These are phyloP conservation scores for Miscanthus lutarioriparius DNA, from an alignment of 176 grass and related monocot species.

Conservation along the genomic window DNA sequence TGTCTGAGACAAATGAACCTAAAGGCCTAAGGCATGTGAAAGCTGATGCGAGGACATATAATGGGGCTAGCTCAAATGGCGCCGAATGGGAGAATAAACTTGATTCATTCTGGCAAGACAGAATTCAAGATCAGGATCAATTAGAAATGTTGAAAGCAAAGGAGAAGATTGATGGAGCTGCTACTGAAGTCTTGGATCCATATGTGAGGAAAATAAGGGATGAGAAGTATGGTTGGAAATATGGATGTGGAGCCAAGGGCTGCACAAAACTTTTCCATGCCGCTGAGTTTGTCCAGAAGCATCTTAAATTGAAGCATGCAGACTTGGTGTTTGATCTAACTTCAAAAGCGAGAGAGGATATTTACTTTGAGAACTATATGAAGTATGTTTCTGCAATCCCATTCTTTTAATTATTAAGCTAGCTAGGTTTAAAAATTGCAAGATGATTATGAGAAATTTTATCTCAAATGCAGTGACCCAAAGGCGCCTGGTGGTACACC, in stretches of 20 bases:
- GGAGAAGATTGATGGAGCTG: slow-evolving; percentile 90
- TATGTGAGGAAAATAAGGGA: slow-evolving; percentile 96
- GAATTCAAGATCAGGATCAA: slow-evolving; percentile 82
- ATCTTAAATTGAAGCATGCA: slow-evolving; percentile 92
- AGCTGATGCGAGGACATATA: slow-evolving; percentile 73
- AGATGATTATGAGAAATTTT: slow-evolving; percentile 33
- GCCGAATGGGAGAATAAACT: slow-evolving; percentile 93
- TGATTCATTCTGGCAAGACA: slow-evolving; percentile 85
- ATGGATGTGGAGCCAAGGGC: slow-evolving; percentile 96
- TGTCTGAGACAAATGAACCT: slow-evolving; percentile 80
- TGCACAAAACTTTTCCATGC: slow-evolving; percentile 99
- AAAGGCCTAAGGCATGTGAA: slow-evolving; percentile 84
- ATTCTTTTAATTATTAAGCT: slow-evolving; percentile 9
- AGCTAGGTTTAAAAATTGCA: slow-evolving; percentile 26
- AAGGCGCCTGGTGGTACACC: slow-evolving; percentile 93
- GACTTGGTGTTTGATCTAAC: slow-evolving; percentile 86
- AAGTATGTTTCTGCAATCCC: slow-evolving; percentile 60
- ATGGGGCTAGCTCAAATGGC: slow-evolving; percentile 58
- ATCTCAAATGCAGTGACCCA: slow-evolving; percentile 75
- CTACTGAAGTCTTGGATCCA: slow-evolving; percentile 79
- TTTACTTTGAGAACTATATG: slow-evolving; percentile 99
- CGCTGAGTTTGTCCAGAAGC: slow-evolving; percentile 94
- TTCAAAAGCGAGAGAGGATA: slow-evolving; percentile 88
- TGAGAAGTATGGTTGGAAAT: slow-evolving; percentile 99
- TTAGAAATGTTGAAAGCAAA: slow-evolving; percentile 80